Evolutionary conservation across 176 grass and related monocot genomes (phyloP).

Genomic region (Bothriochloa decipiens): DNA sequence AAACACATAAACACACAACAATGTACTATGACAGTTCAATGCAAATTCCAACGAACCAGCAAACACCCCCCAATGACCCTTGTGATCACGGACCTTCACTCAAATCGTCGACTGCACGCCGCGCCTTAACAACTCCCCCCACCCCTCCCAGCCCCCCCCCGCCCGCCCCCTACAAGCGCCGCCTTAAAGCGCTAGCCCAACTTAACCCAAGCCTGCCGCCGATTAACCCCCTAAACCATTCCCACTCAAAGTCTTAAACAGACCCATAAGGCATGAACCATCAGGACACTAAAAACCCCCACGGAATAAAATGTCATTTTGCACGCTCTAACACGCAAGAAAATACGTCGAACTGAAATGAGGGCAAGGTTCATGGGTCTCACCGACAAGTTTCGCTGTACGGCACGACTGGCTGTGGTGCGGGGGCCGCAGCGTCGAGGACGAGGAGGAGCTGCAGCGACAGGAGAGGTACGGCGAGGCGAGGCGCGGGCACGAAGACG

Average conservation of each 20-base stretch:
- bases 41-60: neutral
- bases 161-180: no score
- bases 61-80: neutral
- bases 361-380: neutral
- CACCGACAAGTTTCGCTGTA: conserved; percentile 27
- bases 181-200: neutral
- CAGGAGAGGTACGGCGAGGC: neutral
- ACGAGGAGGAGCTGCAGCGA: neutral
- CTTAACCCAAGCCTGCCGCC: neutral
- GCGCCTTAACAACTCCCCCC: no score
- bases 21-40: neutral
- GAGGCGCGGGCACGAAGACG: neutral
- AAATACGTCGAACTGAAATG: neutral
- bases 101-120: no score
- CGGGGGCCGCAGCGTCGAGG: neutral
- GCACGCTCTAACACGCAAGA: neutral
- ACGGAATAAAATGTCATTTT: neutral
- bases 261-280: no score
- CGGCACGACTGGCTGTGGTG: neutral
- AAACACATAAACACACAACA: conserved; percentile 9
- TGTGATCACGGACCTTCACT: neutral
- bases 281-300: neutral
- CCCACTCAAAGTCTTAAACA: neutral
- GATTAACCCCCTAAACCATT: conserved; percentile 7
- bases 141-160: no score